phyloP scores from a whole-genome alignment of 805 yeast genomes.

The Candida tammaniensis region DNA sequence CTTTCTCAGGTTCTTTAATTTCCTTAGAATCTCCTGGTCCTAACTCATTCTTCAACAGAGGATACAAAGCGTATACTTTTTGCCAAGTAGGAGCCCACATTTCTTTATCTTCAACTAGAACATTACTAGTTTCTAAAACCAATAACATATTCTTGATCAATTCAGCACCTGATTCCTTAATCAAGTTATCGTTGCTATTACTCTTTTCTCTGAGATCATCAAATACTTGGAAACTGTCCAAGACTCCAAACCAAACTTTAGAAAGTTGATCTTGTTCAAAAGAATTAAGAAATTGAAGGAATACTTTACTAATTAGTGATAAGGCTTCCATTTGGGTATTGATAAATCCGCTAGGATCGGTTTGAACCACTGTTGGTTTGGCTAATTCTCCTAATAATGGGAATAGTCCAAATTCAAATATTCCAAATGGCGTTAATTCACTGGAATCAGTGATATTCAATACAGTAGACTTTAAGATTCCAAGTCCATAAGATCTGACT shows the following conservation, averaged over 20 bases:
- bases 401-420: slow-evolving; percentile 72
- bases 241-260: slow-evolving; percentile 32
- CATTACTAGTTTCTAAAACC: slow-evolving; percentile 29
- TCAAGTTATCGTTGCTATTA: slow-evolving; percentile 14
- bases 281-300: slow-evolving; percentile 31
- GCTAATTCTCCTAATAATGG: slow-evolving; percentile 68
- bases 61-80: slow-evolving; percentile 26
- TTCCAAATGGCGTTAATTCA: slow-evolving; percentile 46
- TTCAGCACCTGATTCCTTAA: slow-evolving; percentile 35
- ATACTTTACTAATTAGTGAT: slow-evolving; percentile 59
- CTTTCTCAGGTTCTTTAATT: slow-evolving; percentile 1
- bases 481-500: slow-evolving; percentile 63
- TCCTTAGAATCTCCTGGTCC: slow-evolving; percentile 7
- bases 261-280: slow-evolving; percentile 21
- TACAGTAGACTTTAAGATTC: slow-evolving; percentile 52
- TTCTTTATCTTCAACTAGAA: slow-evolving; percentile 20
- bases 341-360: slow-evolving; percentile 62
- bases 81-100: slow-evolving; percentile 35
- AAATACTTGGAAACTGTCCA: slow-evolving; percentile 30
- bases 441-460: slow-evolving; percentile 37
- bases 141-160: slow-evolving; percentile 41
- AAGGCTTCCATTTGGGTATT: slow-evolving; percentile 68
- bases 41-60: slow-evolving; percentile 23
- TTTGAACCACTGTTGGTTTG: slow-evolving; percentile 55
- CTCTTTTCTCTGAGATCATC: slow-evolving; percentile 19